Conservation (phyloP, 169 alveolate species). For the Plasmodium malariae region DNA sequence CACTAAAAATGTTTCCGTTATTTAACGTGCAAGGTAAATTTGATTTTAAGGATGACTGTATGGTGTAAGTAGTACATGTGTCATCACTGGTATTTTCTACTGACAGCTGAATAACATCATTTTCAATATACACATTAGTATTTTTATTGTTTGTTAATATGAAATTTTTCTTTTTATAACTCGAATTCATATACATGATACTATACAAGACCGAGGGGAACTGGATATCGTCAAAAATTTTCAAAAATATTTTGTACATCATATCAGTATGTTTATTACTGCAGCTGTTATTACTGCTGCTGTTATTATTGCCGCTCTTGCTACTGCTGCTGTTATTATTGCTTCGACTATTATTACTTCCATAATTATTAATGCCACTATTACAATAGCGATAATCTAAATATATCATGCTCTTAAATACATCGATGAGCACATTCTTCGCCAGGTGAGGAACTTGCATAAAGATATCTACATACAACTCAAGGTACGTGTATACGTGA, state of each 20-base stretch:
- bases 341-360: too few relatives aligned
- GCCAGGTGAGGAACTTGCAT: conserved; percentile 65
- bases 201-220: conserved; percentile 71
- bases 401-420: conserved; percentile 21
- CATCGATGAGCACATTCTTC: conserved; percentile 42
- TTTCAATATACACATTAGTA: conserved; percentile 54
- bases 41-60: conserved; percentile 70
- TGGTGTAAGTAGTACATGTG: conserved; percentile 72
- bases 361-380: too few relatives aligned
- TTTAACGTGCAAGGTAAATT: not conserved
- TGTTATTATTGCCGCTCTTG: not conserved
- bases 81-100: conserved; percentile 75
- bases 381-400: too few relatives aligned
- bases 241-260: conserved; percentile 21
- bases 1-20: not conserved
- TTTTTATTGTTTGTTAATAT: conserved; percentile 42
- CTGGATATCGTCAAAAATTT: conserved; percentile 44
- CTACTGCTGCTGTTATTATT: too few relatives aligned
- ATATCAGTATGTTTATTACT: conserved; percentile 44
- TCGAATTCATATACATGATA: conserved; percentile 28
- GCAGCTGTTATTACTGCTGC: not conserved
- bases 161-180: conserved; percentile 43
- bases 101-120: conserved; percentile 67
- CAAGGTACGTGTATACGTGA: conserved; percentile 42
- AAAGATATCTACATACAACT: conserved; percentile 62